Base-by-base conservation (phyloP, 2,329 filamentous ascomycete species). In the Allantophomopsis lycopodina region DNA sequence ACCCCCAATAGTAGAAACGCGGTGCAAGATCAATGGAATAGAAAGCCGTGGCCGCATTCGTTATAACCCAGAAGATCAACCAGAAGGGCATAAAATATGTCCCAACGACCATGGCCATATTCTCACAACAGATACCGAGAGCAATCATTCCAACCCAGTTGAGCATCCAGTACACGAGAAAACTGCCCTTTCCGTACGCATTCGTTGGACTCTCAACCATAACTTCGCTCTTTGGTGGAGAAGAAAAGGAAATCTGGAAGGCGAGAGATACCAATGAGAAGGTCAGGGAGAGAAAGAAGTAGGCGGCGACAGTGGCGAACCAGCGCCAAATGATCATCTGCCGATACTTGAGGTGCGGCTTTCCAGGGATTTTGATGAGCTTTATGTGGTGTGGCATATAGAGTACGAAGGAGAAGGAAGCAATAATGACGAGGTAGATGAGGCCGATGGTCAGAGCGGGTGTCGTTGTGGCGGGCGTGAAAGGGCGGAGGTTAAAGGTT, bases 31-130 rank as follows among this genome's bases (percentile, higher is more conserved):
- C 68, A 36, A 79, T 58, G 4, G 67, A 56, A 55, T 80, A 79
- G 48, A 81, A 80, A 0, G 63, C 57, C 1, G 73, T 78, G 0
- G 64, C 60, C 0, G 79, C 74, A 49, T 81, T 81, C 3, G 69
- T 71, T 41, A 80, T 78, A 37, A 79, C 73, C 74, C 72, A 78
- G 51, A 79, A 79, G 40, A 80, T 76, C 3, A 81, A 56, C 65
- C 74, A 81, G 1, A 77, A 53, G 0, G 72, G 66, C 7, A 55
- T 59, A 71, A 71, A 80, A 0, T 73, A 76, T 49, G 68, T 61
- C 0, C 76, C 74, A 2, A 79, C 54, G 2, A 79, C 45, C 74
- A 81, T 81, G 0, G 71, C 71, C 20, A 76, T 67, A 48, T 80
- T 80, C 57, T 81, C 76, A 49, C 72, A 77, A 0, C 76, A 72